phyloP scores from a whole-genome alignment of 352 stramenopile species.

The Globisporangium cystogenes region DNA sequence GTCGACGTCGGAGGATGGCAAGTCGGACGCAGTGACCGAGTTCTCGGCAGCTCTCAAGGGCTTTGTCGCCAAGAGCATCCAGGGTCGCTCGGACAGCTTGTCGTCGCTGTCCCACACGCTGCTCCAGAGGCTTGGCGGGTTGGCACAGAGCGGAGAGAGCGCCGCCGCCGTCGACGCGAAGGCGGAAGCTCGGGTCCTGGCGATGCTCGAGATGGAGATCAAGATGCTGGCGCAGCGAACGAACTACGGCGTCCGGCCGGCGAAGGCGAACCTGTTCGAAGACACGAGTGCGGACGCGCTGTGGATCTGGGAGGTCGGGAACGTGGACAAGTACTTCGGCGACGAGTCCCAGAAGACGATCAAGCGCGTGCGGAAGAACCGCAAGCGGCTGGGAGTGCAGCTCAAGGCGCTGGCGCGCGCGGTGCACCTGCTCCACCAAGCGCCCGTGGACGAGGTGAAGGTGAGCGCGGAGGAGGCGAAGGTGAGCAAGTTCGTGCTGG shows the following conservation, averaged over 20 bases:
- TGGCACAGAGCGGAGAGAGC: constrained; percentile 3
- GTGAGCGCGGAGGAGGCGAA: constrained; percentile 79
- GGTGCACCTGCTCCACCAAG: constrained; percentile 60
- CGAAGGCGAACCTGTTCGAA: constrained; percentile 76
- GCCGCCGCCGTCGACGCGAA: constrained; percentile 8
- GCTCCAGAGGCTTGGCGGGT: constrained; percentile 13
- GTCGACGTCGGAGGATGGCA: too few species aligned
- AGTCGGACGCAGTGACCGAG: constrained; percentile 13
- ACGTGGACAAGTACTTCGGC: constrained; percentile 60
- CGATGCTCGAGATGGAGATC: constrained; percentile 81
- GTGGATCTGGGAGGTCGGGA: constrained; percentile 84
- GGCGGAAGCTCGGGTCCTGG: constrained; percentile 4
- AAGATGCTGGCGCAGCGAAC: constrained; percentile 83
- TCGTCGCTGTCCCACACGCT: constrained; percentile 32
- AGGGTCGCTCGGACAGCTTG: constrained; percentile 31
- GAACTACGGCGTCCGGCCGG: constrained; percentile 54
- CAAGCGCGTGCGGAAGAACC: constrained; percentile 75
- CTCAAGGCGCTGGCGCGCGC: constrained; percentile 65
- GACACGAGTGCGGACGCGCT: constrained; percentile 68
- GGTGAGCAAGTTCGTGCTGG: constrained; percentile 65
- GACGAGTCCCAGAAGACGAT: constrained; percentile 69
- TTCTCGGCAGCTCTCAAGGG: constrained; percentile 34
- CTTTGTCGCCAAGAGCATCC: constrained; percentile 45
- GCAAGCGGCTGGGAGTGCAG: constrained; percentile 65
- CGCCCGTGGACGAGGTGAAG: constrained; percentile 68